Evolutionary conservation across 495 filamentous ascomycete species (phyloP), one percentile per base, ranked within the genome.

Genomic region (Xylaria castorea): DNA sequence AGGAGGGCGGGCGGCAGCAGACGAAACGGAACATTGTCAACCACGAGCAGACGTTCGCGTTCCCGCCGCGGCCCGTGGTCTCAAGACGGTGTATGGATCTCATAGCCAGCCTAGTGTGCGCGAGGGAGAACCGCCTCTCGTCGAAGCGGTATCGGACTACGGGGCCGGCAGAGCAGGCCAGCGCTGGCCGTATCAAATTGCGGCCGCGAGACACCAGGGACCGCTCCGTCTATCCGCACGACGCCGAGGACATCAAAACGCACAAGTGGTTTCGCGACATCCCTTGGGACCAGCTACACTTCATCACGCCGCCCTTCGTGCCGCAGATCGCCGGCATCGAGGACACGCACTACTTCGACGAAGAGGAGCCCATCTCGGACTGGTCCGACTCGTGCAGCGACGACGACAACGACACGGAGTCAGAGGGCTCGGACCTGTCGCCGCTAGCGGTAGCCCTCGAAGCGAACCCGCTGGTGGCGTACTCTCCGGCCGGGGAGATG

Each of bases 311-410:
- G 14, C 95, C 94, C 5, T 92, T 93, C 73, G 84, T 97, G 7
- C 95, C 95, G 50, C 80, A 80, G 30, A 90, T 97, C 40, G 86
- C 83, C 42, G 83, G 85, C 32, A 85, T 87, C 75, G 94, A 95
- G 71, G 94, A 97, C 74, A 97, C 94, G 16, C 91, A 92, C 70
- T 97, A 97, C 78, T 97, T 97, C 73, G 92, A 97, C 65, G 92
- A 95, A 65, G 91, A 91, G 73, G 90, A 91, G 48, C 83, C 89
- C n/a, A 87, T 92, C 69, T 90, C 85, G 46, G 86, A 87, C 71
- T 86, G 83, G 79, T 85, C 81, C 8, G 82, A 83, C 42, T 79
- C 82, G 22, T 20, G 22, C 46, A 61, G 75, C 74, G 57, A 77
- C 11, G 66, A 57, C 12, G 66, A 68, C 32, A 36, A 75, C 6